Evolutionary conservation across 2,329 filamentous ascomycete species (phyloP).

Genomic region (Domatiomyces catenatus): DNA sequence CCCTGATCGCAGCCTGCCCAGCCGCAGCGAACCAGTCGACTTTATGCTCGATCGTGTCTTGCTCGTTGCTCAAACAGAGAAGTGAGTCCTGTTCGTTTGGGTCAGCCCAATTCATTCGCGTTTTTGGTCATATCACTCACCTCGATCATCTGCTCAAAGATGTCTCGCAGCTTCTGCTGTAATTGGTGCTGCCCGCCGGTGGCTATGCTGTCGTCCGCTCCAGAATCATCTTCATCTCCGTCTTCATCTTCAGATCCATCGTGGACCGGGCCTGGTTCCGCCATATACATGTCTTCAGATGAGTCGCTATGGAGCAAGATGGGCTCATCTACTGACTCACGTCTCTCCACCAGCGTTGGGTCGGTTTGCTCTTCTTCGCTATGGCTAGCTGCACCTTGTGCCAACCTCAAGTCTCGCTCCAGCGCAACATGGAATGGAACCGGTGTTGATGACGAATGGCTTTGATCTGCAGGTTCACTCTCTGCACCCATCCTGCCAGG

Average conservation of each 20-base stretch:
- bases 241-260: neutral
- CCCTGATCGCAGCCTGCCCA: neutral
- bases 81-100: neutral
- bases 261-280: neutral
- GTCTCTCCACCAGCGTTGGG: neutral
- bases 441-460: neutral
- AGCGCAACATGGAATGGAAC: neutral
- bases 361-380: neutral
- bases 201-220: neutral
- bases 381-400: neutral
- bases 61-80: neutral
- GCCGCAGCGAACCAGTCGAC: neutral
- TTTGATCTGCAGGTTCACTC: neutral
- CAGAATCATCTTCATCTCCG: neutral
- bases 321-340: neutral
- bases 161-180: neutral
- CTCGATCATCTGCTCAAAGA: neutral
- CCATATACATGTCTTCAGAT: neutral
- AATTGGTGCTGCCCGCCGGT: neutral
- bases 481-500: neutral
- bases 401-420: neutral
- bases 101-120: too few species aligned
- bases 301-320: neutral
- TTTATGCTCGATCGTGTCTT: neutral
- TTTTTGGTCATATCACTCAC: neutral